These are phyloP conservation scores for Telfairia occidentalis DNA, from an alignment of 331 rosid genomes.

Conservation along the genomic window DNA sequence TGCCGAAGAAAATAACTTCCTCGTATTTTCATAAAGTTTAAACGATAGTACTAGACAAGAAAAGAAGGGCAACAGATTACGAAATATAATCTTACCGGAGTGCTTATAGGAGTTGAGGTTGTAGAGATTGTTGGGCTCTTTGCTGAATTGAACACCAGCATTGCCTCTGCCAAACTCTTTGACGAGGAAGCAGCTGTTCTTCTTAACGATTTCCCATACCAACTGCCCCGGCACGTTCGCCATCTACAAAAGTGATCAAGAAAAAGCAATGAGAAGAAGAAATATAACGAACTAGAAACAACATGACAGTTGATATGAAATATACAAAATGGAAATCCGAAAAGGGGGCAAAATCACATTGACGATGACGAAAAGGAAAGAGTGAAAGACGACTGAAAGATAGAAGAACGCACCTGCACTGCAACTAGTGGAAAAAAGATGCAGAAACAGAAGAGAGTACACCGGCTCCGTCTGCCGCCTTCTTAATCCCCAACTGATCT, in stretches of 20 bases:
- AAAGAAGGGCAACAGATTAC: background rate
- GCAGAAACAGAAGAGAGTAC: background rate
- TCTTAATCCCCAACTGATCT: background rate
- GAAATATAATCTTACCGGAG: slow-evolving; percentile 41
- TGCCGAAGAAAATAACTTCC: background rate
- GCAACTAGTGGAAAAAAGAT: background rate
- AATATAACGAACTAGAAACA: background rate
- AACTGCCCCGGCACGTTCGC: slow-evolving; percentile 76
- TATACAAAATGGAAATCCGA: background rate
- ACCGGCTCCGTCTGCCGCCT: background rate
- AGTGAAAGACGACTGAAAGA: background rate
- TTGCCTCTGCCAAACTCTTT: slow-evolving; percentile 76
- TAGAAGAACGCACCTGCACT: background rate
- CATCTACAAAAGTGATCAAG: slow-evolving; percentile 23
- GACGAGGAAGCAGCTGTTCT: slow-evolving; percentile 66
- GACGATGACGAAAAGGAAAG: background rate
- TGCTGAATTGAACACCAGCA: slow-evolving; percentile 68
- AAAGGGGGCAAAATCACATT: background rate
- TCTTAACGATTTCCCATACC: slow-evolving; percentile 94
- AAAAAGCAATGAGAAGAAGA: background rate
- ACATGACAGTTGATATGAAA: background rate
- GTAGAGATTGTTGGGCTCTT: slow-evolving; percentile 81
- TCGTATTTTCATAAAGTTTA: background rate
- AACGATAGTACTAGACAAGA: background rate
- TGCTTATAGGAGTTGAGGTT: slow-evolving; percentile 71